These are phyloP conservation scores for Entomophthora muscae DNA, from an alignment of 371 early-diverging fungal genomes.

Conservation along the genomic window DNA sequence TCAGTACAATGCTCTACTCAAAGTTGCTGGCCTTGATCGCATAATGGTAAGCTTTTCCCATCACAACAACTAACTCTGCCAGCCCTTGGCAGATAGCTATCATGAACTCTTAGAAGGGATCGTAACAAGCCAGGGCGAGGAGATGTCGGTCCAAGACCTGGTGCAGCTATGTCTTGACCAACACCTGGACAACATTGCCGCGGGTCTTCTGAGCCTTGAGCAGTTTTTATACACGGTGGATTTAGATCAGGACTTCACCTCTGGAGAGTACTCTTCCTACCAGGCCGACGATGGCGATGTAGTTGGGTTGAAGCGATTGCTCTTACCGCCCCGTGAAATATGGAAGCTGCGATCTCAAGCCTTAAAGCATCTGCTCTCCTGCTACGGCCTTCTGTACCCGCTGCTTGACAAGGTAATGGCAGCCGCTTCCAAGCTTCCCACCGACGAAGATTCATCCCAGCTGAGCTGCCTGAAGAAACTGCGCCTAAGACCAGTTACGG, in stretches of 20 bases:
- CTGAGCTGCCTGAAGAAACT: not conserved
- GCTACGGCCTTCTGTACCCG: not conserved
- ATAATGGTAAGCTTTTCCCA: not conserved
- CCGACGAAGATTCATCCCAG: not conserved
- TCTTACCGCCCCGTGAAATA: not conserved
- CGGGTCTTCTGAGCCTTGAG: not conserved
- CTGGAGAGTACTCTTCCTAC: not conserved
- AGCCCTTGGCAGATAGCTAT: not conserved
- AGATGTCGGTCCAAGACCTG: not conserved
- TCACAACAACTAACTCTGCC: too few relatives aligned
- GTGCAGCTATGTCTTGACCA: not conserved
- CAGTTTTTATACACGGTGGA: constrained; percentile 6
- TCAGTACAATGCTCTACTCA: not conserved
- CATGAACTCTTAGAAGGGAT: not conserved
- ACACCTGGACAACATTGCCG: not conserved
- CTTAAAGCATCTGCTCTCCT: not conserved
- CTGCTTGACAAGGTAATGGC: not conserved
- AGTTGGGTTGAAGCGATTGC: not conserved
- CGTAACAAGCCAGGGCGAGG: not conserved
- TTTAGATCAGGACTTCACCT: not conserved
- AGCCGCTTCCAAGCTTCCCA: not conserved
- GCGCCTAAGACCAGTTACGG: not conserved
- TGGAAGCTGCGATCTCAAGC: not conserved
- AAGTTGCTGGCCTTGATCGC: not conserved
- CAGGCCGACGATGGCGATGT: not conserved